phyloP scores from a whole-genome alignment of 2,329 filamentous ascomycete genomes.

The Aureobasidium namibiae region DNA sequence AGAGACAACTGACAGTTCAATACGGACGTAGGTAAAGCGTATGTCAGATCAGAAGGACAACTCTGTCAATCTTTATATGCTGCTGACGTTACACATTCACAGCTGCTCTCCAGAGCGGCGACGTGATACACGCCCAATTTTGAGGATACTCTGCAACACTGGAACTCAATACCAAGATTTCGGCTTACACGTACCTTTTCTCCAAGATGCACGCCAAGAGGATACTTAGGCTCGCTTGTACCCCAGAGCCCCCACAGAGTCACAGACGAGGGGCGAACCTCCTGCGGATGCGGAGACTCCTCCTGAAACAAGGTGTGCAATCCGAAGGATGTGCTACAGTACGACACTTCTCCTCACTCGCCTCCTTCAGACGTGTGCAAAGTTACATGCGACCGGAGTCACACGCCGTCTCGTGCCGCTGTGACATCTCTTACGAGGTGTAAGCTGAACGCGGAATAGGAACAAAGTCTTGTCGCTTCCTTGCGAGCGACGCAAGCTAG shows the following conservation, averaged over 20 bases:
- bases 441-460: background rate
- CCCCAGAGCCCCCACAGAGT: background rate
- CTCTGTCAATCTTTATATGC: constrained; percentile 1
- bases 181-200: background rate
- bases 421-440: background rate
- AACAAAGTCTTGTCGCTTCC: background rate
- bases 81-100: constrained; percentile 4
- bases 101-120: background rate
- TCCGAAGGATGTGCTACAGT: background rate
- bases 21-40: constrained; percentile 12
- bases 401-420: background rate
- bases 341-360: background rate
- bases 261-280: background rate
- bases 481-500: background rate
- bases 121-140: background rate
- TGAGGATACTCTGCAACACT: background rate
- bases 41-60: background rate
- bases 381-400: background rate
- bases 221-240: background rate
- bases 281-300: background rate
- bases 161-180: background rate
- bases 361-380: background rate
- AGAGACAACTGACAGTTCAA: background rate
- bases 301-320: background rate
- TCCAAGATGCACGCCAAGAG: background rate